Base-by-base conservation (phyloP, 2,329 filamentous ascomycete species). In the Grosmannia clavigera region DNA sequence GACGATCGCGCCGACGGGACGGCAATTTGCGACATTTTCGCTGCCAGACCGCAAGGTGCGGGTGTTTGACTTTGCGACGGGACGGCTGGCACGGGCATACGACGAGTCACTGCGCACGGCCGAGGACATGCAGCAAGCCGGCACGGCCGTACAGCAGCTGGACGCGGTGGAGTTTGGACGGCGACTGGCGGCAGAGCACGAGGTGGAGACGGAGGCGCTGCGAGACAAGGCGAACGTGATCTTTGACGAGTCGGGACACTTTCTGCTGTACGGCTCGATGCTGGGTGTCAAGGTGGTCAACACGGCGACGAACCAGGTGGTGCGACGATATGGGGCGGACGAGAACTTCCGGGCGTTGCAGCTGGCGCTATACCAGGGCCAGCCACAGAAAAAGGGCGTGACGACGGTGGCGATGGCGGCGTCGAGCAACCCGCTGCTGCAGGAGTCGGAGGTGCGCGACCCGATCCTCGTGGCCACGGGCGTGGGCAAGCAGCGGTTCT, bases 371-470 rank as follows among this genome's bases (percentile, higher is more conserved):
- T 99, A 99, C 71, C 95, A 99, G 76, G 95, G 94, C 54, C 88
- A 92, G 65, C 94, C 94, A 0, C 89, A 95, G 71, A 95, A 92
- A 74, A 97, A 97, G 72, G 88, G 88, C 14, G 76, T 97, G 19
- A 88, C 94, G 3, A 99, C 95, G 0, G 87, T 97, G 29, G 92
- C 92, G 65, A 99, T 99, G 94, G 95, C 94, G 1, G 94, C 95
- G 0, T 95, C 90, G 40, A 87, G 83, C 67, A 99, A 99, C 70
- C 94, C 95, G 0, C 80, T 99, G 1, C 81, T 99, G 2, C 89
- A 94, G 69, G 92, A 96, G 76, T 90, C 94, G 1, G 92, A 96
- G 73, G 83, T 85, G 25, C 82, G 92, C 63, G 94, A 99, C 70
- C 92, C 95, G 0, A 92, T 97, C 69, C 78, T 99, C 9, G 81